A percentile compares a stretch with the other conserved stretches of the same genome.
phyloP scores from a whole-genome alignment of 345 rosid species.

The Pseudoturritis turrita region DNA sequence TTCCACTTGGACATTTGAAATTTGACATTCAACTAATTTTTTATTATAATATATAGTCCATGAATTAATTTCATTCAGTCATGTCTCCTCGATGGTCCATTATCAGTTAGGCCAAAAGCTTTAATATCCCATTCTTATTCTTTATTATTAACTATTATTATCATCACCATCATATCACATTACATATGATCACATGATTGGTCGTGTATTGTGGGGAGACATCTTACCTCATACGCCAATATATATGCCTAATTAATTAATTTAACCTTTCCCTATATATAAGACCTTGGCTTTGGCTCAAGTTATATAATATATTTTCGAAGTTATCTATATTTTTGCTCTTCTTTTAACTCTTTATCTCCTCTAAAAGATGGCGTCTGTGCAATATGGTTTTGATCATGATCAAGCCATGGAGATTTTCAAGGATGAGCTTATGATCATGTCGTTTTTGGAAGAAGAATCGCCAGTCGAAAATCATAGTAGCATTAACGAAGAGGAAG shows the following conservation, averaged over 20 bases:
- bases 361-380: slow-evolving; percentile 31
- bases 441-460: slow-evolving; percentile 42
- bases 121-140: slow-evolving; percentile 8
- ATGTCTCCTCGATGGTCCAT: slow-evolving; percentile 33
- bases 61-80: slow-evolving; percentile 14
- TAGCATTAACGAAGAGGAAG: slow-evolving; percentile 31
- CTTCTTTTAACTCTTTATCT: neutral
- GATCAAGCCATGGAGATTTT: slow-evolving; percentile 28
- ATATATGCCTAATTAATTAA: slow-evolving; percentile 22
- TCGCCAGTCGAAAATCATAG: slow-evolving; percentile 25
- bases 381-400: slow-evolving; percentile 13
- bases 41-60: neutral
- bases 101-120: slow-evolving; percentile 31
- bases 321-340: neutral
- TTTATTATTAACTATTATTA: slow-evolving; percentile 12
- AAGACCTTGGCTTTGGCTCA: slow-evolving; percentile 13
- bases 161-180: slow-evolving; percentile 16
- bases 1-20: slow-evolving; percentile 21
- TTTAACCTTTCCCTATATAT: slow-evolving; percentile 15
- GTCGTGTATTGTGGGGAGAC: slow-evolving; percentile 26
- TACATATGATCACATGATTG: slow-evolving; percentile 37
- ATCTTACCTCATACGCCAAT: slow-evolving; percentile 17
- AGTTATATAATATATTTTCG: neutral
- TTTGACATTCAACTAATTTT: slow-evolving; percentile 31
- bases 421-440: slow-evolving; percentile 28